Base-by-base conservation (phyloP, 345 rosid genomes). In the Gossypium arboreum region DNA sequence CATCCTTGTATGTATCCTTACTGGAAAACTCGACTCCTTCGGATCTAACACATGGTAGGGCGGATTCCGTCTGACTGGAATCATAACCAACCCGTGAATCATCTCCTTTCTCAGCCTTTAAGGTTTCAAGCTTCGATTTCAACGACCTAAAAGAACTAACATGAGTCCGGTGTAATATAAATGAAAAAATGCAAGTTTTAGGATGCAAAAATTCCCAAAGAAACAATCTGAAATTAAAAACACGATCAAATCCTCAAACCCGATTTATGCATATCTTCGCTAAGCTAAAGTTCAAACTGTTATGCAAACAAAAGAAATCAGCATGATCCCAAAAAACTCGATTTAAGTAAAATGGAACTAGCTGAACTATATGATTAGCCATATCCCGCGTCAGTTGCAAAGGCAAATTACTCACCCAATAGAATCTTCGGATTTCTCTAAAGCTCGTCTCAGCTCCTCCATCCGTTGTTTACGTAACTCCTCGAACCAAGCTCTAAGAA, bases 401-500 rank as follows among this genome's bases (percentile, higher is more conserved):
- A 62, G 48, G 65, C 45, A 62, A 67, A 76, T 73, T 62, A 77
- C 96, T 76, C 62, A 94, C 97, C 94, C 94, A 73, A 94, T 94
- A 0, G 97, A 91, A 77, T 71, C 92, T 74, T 91, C 85, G 1
- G 98, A 94, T 78, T 68, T 76, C 55, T 88, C 90, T 43, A 94
- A 75, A 65, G 95, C 94, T 78, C 73, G 87, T 81, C 79, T 89
- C 76, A 94, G 83, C 84, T 92, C 97, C 29, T 78, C 83, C 79
- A 92, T 86, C 64, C 97, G 89, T 80, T 87, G 87, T 83, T 85
- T 91, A 59, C 92, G 84, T 61, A 94, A 83, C 83, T 94, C 98
- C 78, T 91, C 97, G 78, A 89, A 89, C 92, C 89, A 91, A 74
- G 86, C 88, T 80, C 97, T 92, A 76, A 66, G 22, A 66, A 61